Percentiles rank a stretch among this genome's conserved stretches.
phyloP scores from a whole-genome alignment of 2,329 filamentous ascomycete species.

The Xylariales sp. region DNA sequence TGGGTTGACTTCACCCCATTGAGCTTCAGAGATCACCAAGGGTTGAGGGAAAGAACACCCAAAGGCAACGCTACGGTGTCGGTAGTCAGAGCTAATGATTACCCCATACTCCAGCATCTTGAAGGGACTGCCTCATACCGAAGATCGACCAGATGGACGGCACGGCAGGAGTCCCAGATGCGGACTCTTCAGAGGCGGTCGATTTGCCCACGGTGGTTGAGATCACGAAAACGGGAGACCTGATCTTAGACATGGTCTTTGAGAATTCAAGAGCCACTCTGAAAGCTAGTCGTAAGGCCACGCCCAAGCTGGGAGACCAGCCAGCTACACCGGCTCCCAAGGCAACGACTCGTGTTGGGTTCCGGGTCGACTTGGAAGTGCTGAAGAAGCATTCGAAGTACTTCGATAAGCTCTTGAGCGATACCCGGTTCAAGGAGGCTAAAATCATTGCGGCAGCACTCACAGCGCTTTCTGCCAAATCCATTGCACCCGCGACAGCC shows the following conservation, averaged over 20 bases:
- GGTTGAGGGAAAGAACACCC: no score
- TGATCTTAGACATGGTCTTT: conserved; percentile 63
- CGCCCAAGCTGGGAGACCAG: conserved; percentile 20
- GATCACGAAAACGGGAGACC: conserved; percentile 55
- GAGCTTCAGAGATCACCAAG: no score
- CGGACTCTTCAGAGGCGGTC: conserved; percentile 12
- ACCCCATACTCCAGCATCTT: conserved; percentile 19
- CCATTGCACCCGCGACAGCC: conserved; percentile 44
- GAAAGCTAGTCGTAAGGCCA: conserved; percentile 37
- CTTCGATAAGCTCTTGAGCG: conserved; percentile 62
- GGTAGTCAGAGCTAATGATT: conserved; percentile 26
- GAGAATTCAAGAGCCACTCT: conserved; percentile 51
- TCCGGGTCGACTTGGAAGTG: conserved; percentile 53
- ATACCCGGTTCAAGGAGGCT: conserved; percentile 60
- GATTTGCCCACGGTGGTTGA: conserved; percentile 36
- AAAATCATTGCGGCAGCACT: conserved; percentile 48
- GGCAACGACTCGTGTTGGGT: conserved; percentile 40
- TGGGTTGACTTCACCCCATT: no score
- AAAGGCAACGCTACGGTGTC: no score
- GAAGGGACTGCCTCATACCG: conserved; percentile 30
- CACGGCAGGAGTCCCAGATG: conserved; percentile 16
- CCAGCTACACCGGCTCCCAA: conserved; percentile 28
- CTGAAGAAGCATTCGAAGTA: conserved; percentile 63
- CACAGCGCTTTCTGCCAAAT: conserved; percentile 40
- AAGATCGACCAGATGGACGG: conserved; percentile 30